Conservation (phyloP, 495 filamentous ascomycete genomes). For the Chaetomium tenue region DNA sequence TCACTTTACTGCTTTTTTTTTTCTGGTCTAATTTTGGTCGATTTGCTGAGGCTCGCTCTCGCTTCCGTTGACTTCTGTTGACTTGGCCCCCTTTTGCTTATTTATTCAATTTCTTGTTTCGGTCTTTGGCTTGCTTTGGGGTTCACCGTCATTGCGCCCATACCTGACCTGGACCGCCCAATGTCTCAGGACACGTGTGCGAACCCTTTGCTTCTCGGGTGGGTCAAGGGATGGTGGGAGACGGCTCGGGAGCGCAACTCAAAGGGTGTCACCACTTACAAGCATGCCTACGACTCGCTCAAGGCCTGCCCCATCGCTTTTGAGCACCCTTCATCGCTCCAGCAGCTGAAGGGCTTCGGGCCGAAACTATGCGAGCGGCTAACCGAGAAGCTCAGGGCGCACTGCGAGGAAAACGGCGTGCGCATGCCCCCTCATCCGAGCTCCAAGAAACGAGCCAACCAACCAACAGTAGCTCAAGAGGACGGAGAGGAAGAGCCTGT, state of each 20-base stretch:
- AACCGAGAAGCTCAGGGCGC: conserved; percentile 62
- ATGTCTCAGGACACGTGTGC: conserved; percentile 51
- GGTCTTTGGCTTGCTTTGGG: conserved; percentile 5
- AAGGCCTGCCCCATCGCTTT: conserved; percentile 74
- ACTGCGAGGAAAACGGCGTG: conserved; percentile 67
- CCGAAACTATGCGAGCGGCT: conserved; percentile 67
- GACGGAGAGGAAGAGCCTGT: conserved; percentile 41
- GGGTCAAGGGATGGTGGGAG: conserved; percentile 82
- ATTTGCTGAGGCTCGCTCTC: background rate
- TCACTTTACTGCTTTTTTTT: conserved; percentile 2
- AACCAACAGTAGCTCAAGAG: conserved; percentile 25
- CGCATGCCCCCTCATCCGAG: conserved; percentile 64
- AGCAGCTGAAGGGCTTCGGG: conserved; percentile 70
- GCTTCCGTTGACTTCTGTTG: background rate
- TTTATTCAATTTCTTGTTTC: background rate
- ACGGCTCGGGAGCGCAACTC: conserved; percentile 66
- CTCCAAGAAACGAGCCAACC: conserved; percentile 29
- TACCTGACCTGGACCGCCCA: background rate
- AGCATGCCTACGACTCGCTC: conserved; percentile 77
- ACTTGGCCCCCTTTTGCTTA: background rate
- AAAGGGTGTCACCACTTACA: conserved; percentile 71
- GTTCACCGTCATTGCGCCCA: too few species aligned
- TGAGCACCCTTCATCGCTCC: conserved; percentile 70
- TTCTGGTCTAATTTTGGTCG: background rate
- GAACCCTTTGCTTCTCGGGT: conserved; percentile 72